Base-by-base conservation (phyloP, 306 rosid genomes). In the Cercis canadensis region DNA sequence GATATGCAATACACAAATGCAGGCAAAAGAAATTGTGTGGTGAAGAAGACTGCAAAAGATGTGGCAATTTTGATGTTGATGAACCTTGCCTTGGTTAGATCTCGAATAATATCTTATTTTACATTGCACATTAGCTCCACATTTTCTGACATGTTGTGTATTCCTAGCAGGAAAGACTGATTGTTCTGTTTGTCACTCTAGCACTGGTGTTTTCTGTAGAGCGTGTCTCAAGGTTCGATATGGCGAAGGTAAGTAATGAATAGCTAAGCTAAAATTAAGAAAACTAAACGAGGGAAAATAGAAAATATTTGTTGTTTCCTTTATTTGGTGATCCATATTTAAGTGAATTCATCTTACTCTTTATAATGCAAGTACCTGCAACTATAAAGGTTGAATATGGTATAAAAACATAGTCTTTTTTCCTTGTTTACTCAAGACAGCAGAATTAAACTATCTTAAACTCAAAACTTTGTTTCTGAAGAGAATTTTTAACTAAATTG, bases 11-110 rank as follows among this genome's bases (percentile, higher is more conserved):
- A 68, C 57, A 1, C 32, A 34, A 51, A 24, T 62, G 87, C 85
- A 90, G 94, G 87, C 92, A 90, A 78, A 88, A 90, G 80, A 90
- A 78, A 63, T 50, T 90, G 66, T 86, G 88, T 7, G 86, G 94
- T 5, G 94, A 90, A 75, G 82, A 88, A 82, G 90, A 82, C 62
- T 82, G 92, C 86, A 84, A 84, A 80, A 77, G 92, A 75, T 88
- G 97, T 67, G 85, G 92, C 69, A 18, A 81, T 52, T 63, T 80
- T 21, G 90, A 90, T 40, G 81, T 79, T 67, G 67, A 88, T 17
- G 79, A 86, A 68, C 88, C 90, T 16, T 90, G 97, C 78, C 75
- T 86, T 5, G 96, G 94, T 86, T 17, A 78, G 86, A 68, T 62
- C 65, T 46, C 60, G 49, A 33, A 13, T 51, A 4, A 7, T 21